Conservation (phyloP, 2,329 filamentous ascomycete genomes). For the Aureobasidium sp. region DNA sequence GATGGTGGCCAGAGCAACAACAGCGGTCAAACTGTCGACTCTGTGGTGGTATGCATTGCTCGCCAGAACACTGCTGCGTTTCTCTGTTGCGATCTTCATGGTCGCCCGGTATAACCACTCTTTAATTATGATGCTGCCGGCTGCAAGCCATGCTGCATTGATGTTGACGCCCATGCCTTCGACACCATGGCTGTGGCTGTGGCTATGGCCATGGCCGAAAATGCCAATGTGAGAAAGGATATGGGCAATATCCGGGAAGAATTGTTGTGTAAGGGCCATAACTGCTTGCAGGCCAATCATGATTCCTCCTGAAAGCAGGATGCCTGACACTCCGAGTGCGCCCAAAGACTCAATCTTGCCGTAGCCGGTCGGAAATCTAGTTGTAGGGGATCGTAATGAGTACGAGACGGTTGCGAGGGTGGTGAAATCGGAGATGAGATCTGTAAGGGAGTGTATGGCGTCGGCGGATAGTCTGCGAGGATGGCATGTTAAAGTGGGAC, state of each 20-base stretch:
- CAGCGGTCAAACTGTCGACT: constrained; percentile 88
- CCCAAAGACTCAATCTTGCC: constrained; percentile 97
- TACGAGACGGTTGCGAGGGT: constrained; percentile 91
- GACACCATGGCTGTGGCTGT: constrained; percentile 54
- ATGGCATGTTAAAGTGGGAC: neutral
- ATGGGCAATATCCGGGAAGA: constrained; percentile 39
- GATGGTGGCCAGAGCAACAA: constrained; percentile 85
- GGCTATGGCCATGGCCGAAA: constrained; percentile 49
- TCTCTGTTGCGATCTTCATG: constrained; percentile 92
- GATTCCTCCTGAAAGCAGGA: constrained; percentile 79
- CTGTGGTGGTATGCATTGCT: constrained; percentile 96
- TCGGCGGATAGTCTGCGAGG: constrained; percentile 50
- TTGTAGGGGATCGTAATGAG: constrained; percentile 77
- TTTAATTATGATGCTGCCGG: constrained; percentile 82
- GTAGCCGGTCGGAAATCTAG: constrained; percentile 81
- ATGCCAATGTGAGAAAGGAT: constrained; percentile 34
- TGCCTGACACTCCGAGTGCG: constrained; percentile 83
- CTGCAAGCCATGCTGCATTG: constrained; percentile 90
- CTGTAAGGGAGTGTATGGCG: constrained; percentile 89
- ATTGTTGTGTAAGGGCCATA: constrained; percentile 48
- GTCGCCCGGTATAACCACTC: constrained; percentile 97
- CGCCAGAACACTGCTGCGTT: constrained; percentile 89
- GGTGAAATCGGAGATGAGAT: constrained; percentile 89
- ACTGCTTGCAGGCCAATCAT: constrained; percentile 71
- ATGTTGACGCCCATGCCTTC: constrained; percentile 64